A percentile compares a stretch with the other conserved stretches of the same genome.
Conservation (phyloP, 2,329 filamentous ascomycete species). For the Fusarium torreyae region DNA sequence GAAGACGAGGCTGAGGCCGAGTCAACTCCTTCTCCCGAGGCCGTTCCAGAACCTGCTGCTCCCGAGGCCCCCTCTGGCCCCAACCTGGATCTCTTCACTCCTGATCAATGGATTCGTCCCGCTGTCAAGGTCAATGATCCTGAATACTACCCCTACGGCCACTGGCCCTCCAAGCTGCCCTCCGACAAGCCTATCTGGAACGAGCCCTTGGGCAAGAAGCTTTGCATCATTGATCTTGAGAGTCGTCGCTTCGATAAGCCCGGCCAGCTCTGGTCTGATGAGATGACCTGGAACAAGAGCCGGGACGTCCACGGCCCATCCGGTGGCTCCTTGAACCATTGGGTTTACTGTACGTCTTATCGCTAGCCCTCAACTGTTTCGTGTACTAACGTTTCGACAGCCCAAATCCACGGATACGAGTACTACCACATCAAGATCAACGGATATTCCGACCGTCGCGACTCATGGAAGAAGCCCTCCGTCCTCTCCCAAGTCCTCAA, state of each 20-base stretch:
- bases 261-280: slow-evolving; percentile 55
- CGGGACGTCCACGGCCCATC: slow-evolving; percentile 56
- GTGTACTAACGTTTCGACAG: slow-evolving; percentile 48
- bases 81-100: slow-evolving; percentile 24
- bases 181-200: slow-evolving; percentile 51
- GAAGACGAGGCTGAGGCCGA: slow-evolving; percentile 8
- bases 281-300: slow-evolving; percentile 57
- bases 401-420: slow-evolving; percentile 63
- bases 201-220: slow-evolving; percentile 55
- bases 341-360: slow-evolving; percentile 56
- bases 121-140: slow-evolving; percentile 44
- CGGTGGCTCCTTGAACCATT: slow-evolving; percentile 62
- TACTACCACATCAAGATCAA: slow-evolving; percentile 61
- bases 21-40: too few species aligned
- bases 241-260: slow-evolving; percentile 57
- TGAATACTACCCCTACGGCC: slow-evolving; percentile 53
- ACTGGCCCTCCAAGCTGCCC: slow-evolving; percentile 53
- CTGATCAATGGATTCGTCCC: slow-evolving; percentile 31
- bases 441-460: slow-evolving; percentile 57
- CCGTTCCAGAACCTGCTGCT: slow-evolving; percentile 9
- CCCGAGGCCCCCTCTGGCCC: slow-evolving; percentile 7
- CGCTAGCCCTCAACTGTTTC: background rate
- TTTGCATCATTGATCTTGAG: slow-evolving; percentile 64
- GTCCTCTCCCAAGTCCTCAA: slow-evolving; percentile 60
- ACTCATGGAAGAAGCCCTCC: slow-evolving; percentile 63